A percentile compares a stretch with the other conserved stretches of the same genome.
phyloP scores from a whole-genome alignment of 306 rosid genomes.

The Delonix regia region DNA sequence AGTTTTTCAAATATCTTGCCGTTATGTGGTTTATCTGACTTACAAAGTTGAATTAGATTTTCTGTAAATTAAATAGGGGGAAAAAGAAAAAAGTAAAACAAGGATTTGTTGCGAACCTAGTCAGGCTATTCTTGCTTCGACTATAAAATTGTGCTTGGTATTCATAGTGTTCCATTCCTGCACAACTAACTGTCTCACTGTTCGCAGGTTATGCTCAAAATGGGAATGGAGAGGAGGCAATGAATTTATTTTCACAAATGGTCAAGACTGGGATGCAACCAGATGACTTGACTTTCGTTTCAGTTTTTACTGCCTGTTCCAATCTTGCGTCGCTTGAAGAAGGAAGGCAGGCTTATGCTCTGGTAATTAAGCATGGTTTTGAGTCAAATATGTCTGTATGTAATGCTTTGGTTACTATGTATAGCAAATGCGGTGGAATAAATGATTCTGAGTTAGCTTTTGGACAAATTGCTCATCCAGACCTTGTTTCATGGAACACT shows the following conservation, averaged over 20 bases:
- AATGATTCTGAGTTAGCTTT: slow-evolving; percentile 6
- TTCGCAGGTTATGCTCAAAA: slow-evolving; percentile 20
- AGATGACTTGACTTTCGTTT: slow-evolving; percentile 13
- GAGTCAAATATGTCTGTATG: not conserved
- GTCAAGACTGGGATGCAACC: slow-evolving; percentile 19
- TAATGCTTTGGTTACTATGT: slow-evolving; percentile 10
- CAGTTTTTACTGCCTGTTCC: slow-evolving; percentile 23
- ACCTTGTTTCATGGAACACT: slow-evolving; percentile 21
- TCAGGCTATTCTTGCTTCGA: not conserved
- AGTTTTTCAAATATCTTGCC: not conserved
- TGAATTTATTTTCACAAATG: slow-evolving; percentile 20
- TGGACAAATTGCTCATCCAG: not conserved
- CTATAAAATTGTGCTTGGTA: not conserved
- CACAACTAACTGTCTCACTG: not conserved
- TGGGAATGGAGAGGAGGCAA: slow-evolving; percentile 13
- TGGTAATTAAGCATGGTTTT: slow-evolving; percentile 1
- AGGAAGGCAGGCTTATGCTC: slow-evolving; percentile 11
- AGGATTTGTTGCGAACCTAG: not conserved
- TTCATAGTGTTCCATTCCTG: not conserved
- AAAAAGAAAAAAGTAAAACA: not conserved
- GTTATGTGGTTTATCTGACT: not conserved
- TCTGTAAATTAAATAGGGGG: not conserved
- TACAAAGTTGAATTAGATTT: not conserved
- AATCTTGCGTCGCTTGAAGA: slow-evolving; percentile 17
- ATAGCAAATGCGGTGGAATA: not conserved